A percentile compares a stretch with the other conserved stretches of the same genome.
Evolutionary conservation across 768 basidiomycete species (phyloP).

Genomic region (Naganishia onofrii): DNA sequence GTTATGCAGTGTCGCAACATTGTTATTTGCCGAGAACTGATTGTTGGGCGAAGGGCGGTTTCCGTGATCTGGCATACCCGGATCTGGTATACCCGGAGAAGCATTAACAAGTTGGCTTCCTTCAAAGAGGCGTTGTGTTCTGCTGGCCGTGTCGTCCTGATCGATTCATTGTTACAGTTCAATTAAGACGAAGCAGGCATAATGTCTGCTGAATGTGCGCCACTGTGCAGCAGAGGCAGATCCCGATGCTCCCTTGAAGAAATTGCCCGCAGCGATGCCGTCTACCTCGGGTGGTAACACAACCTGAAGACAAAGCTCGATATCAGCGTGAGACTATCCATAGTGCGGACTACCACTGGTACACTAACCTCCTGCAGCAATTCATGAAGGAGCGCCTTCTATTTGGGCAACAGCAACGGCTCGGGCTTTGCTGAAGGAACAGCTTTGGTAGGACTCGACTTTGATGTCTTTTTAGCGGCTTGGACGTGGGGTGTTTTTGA

Average conservation of each 20-base stretch:
- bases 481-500: too few species aligned
- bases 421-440: too few species aligned
- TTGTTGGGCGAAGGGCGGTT: neutral
- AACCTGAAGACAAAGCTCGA: too few species aligned
- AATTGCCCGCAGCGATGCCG: neutral
- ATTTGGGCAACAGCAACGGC: too few species aligned
- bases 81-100: neutral
- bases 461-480: too few species aligned
- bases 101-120: neutral
- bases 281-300: neutral
- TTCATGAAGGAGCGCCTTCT: too few species aligned
- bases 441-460: too few species aligned
- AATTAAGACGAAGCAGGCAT: neutral
- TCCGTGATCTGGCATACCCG: too few species aligned
- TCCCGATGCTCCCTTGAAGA: neutral
- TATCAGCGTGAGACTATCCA: too few species aligned
- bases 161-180: neutral
- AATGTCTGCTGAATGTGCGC: neutral
- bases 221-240: neutral
- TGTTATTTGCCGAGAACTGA: neutral
- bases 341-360: too few species aligned
- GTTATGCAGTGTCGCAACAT: neutral
- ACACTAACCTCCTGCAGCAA: too few species aligned
- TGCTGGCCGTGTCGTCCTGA: neutral
- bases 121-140: neutral